A percentile compares a stretch with the other conserved stretches of the same genome.
Conservation (phyloP, 345 rosid genomes). For the Gossypium mustelinum region DNA sequence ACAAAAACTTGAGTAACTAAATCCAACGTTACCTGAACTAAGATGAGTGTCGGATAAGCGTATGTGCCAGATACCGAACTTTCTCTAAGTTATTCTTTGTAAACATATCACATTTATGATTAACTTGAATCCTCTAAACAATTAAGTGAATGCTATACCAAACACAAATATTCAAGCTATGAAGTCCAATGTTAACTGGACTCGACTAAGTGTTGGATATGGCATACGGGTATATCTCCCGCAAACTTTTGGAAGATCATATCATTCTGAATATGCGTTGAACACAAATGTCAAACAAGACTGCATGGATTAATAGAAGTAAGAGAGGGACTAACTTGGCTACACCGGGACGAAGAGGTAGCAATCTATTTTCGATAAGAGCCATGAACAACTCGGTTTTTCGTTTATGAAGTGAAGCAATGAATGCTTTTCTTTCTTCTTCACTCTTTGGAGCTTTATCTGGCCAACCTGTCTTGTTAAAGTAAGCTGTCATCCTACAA, state of each 20-base stretch:
- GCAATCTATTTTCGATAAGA: slow-evolving; percentile 76
- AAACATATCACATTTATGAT: background rate
- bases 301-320: slow-evolving; percentile 12
- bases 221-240: background rate
- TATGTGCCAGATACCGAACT: background rate
- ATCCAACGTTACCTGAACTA: background rate
- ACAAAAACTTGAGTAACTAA: too few species aligned
- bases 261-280: background rate
- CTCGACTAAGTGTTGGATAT: background rate
- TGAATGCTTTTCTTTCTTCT: slow-evolving; percentile 78
- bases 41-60: background rate
- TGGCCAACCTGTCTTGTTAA: slow-evolving; percentile 85
- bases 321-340: slow-evolving; percentile 53
- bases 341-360: slow-evolving; percentile 90
- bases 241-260: background rate
- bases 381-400: slow-evolving; percentile 91
- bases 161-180: background rate
- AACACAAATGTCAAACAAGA: background rate
- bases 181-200: background rate
- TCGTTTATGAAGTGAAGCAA: slow-evolving; percentile 83
- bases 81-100: background rate
- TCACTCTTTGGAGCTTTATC: slow-evolving; percentile 84
- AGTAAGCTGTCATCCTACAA: slow-evolving; percentile 89
- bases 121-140: background rate
- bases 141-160: background rate